Percentiles rank a stretch among this genome's conserved stretches.
Conservation (phyloP, 495 filamentous ascomycete genomes). For the Aspergillus campestris region DNA sequence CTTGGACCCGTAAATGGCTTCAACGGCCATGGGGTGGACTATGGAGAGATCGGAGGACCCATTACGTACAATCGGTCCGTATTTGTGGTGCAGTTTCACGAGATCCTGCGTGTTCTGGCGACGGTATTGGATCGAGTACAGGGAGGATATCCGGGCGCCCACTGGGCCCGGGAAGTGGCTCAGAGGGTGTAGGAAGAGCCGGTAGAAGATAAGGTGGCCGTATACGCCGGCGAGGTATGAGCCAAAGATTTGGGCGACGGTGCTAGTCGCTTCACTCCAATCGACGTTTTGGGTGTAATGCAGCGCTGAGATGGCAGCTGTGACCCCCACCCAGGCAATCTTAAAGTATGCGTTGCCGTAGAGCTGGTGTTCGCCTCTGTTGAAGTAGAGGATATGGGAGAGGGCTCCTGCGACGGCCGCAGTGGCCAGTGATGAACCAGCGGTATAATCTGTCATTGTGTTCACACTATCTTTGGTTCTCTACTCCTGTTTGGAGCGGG, state of each 20-base stretch:
- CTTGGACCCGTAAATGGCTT: slow-evolving; percentile 22
- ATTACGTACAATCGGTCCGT: slow-evolving; percentile 31
- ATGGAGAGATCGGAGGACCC: slow-evolving; percentile 30
- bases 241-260: background rate
- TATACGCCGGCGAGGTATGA: slow-evolving; percentile 25
- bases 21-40: slow-evolving; percentile 20
- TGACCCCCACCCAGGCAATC: slow-evolving; percentile 3
- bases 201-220: slow-evolving; percentile 23
- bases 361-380: slow-evolving; percentile 28
- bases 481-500: too few species aligned
- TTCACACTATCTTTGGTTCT: too few species aligned
- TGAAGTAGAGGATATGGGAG: slow-evolving; percentile 21
- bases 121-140: slow-evolving; percentile 8
- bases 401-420: too few species aligned
- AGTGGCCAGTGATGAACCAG: too few species aligned
- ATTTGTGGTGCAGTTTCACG: slow-evolving; percentile 29
- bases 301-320: background rate
- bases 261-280: background rate
- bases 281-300: too few species aligned
- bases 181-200: slow-evolving; percentile 23
- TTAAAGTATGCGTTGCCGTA: slow-evolving; percentile 18
- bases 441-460: too few species aligned
- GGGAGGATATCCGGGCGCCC: slow-evolving; percentile 14
- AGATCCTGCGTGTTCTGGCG: slow-evolving; percentile 4
- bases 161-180: slow-evolving; percentile 27